Base-by-base conservation (phyloP, 768 basidiomycete genomes). In the Agrocybe pediades region DNA sequence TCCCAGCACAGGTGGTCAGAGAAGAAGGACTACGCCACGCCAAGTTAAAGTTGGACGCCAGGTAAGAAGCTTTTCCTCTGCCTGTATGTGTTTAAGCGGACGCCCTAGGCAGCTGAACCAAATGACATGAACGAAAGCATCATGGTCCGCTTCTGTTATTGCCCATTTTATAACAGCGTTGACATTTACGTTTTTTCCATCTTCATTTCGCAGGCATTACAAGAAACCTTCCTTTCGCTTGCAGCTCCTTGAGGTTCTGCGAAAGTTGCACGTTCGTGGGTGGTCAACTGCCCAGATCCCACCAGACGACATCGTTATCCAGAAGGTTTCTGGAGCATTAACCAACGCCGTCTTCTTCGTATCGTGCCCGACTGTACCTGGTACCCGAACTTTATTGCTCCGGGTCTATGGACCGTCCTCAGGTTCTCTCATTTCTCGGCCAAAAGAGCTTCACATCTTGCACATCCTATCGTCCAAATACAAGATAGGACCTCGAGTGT, bases 311-410 rank as follows among this genome's bases (percentile, higher is more conserved):
- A 64, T 95, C 46, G 76, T 75, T 50, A 80, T 98, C 58, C 78
- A 77, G 65, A 95, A 89, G 66, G 88, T 95, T 20, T 92, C 95
- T 6, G 95, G 96, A 8, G 88, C 92, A 9, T 72, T 98, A 58
- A 99, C 96, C 39, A 99, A 99, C 70, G 89, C 92, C 51, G 94
- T 99, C 51, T 98, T 92, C 74, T 99, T 98, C 72, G 88, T 98
- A 49, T 92, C 95, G 9, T 93, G 85, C 65, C 76, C 83, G 30
- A 66, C 75, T 26, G 67, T 70, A 17, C 74, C 72, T 50, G 73
- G 68, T 51, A 69, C 74, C 48, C 79, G 75, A 59, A 95, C 91
- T 1, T 69, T 98, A 23, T 80, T 99, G 9, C 83, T 98, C 54
- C 88, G 97, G 56, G 83, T 99, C 51, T 99, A 98, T 67, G 97